Evolutionary conservation across 306 rosid genomes (phyloP).

Genomic region (Alnus glutinosa): DNA sequence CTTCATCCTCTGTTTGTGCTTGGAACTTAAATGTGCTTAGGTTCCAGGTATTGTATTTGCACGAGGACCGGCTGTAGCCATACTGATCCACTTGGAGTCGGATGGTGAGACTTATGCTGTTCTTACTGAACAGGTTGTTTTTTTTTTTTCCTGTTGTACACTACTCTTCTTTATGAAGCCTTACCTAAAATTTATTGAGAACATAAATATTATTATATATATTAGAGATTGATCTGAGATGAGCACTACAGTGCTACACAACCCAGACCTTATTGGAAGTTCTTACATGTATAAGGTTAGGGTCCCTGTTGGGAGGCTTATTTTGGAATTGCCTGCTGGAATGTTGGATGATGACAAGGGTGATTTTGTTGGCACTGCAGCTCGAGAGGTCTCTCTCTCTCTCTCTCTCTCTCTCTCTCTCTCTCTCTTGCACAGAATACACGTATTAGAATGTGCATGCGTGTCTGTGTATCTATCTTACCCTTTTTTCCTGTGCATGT

Average conservation of each 20-base stretch:
- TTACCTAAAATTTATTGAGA: not conserved
- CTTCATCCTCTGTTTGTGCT: conserved; percentile 33
- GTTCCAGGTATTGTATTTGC: conserved; percentile 97
- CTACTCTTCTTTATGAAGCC: not conserved
- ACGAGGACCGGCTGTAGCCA: conserved; percentile 90
- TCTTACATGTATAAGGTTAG: conserved; percentile 58
- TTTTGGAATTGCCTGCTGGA: conserved; percentile 96
- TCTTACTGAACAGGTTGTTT: conserved; percentile 83
- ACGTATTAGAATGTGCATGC: conserved; percentile 1
- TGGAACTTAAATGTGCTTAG: conserved; percentile 52
- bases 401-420: conserved; percentile 27
- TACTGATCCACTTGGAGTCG: conserved; percentile 78
- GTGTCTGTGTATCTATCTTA: conserved; percentile 2
- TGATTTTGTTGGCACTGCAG: conserved; percentile 88
- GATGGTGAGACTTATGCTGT: conserved; percentile 82
- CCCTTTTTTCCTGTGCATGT: conserved; percentile 16
- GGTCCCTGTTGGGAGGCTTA: conserved; percentile 76
- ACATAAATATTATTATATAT: not conserved
- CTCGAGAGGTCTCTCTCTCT: conserved; percentile 68
- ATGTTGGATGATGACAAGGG: conserved; percentile 85
- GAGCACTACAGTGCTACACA: not conserved
- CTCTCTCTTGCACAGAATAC: not conserved
- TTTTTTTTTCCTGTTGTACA: conserved; percentile 4
- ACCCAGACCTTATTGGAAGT: conserved; percentile 22
- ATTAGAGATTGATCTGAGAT: not conserved